phyloP scores from a whole-genome alignment of 306 rosid species.

The Cicer judaicum region DNA sequence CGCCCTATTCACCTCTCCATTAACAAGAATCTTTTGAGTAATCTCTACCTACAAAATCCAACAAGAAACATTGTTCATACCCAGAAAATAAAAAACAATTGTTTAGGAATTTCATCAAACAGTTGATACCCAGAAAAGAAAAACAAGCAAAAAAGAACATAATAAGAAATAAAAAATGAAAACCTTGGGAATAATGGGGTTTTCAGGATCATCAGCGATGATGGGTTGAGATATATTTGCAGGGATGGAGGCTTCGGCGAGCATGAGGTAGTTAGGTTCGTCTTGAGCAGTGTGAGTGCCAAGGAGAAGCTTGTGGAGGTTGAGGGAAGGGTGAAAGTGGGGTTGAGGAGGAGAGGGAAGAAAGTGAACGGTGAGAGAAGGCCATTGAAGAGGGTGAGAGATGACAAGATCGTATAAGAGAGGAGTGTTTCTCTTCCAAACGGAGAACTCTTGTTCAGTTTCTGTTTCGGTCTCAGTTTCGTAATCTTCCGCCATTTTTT shows the following conservation, averaged over 20 bases:
- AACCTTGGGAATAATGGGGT: constrained; percentile 70
- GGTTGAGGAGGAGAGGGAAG: constrained; percentile 53
- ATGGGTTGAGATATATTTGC: constrained; percentile 42
- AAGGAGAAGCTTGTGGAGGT: constrained; percentile 66
- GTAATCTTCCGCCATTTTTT: constrained; percentile 58
- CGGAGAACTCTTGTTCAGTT: constrained; percentile 70
- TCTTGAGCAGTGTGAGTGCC: constrained; percentile 85
- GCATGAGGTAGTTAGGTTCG: constrained; percentile 73
- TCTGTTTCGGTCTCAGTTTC: background rate
- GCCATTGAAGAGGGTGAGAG: constrained; percentile 89
- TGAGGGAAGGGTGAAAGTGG: constrained; percentile 58
- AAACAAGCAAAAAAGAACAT: background rate
- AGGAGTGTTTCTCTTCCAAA: constrained; percentile 90
- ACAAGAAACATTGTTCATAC: background rate
- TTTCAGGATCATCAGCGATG: constrained; percentile 35
- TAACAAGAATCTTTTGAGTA: constrained; percentile 65
- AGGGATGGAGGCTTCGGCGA: constrained; percentile 76
- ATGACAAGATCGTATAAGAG: constrained; percentile 74
- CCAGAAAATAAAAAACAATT: background rate
- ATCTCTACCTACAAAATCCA: constrained; percentile 62
- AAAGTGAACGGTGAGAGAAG: constrained; percentile 88
- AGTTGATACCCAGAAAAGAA: constrained; percentile 31
- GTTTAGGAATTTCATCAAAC: constrained; percentile 49
- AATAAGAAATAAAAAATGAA: background rate
- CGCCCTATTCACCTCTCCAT: constrained; percentile 94